Base-by-base conservation (phyloP, 2,329 filamentous ascomycete genomes). In the Fusarium cyanostomum region DNA sequence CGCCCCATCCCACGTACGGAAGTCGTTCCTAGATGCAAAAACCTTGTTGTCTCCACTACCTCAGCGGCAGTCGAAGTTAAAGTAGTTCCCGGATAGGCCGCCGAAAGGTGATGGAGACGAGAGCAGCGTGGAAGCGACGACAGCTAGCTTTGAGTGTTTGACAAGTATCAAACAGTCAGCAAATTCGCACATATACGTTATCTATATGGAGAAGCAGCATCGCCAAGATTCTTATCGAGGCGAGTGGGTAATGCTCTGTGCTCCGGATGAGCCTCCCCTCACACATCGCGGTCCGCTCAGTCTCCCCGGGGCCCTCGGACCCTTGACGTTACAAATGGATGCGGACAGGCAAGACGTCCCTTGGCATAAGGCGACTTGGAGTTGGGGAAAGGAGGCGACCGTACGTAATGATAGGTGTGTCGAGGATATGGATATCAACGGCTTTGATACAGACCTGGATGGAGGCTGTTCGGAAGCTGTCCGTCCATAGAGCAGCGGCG, bases 401-500 rank as follows among this genome's bases (percentile, higher is more conserved):
- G 48, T 63, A 53, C 51, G 51, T 44, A 67, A 55, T 66, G 31
- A 54, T 18, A 42, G 48, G 26, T 48, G 31, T 13, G n/a, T 24
- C 21, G 6, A 21, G 21, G 21, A 21, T 21, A 21, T 55, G 65
- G 65, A 58, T 62, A 59, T 52, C 55, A 33, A 26, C 66, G 64
- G 64, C 56, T 57, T 52, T 56, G 44, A 48, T 39, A 31, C 24
- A 21, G 4, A 21, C 21, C 21, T 21, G 21, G 21, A 21, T 21
- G n/a, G 34, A 18, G 11, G 24, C 4, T 26, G 12, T 18, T 39
- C 43, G 44, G 35, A 55, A 42, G 44, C 35, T 30, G 35, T n/a
- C 35, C 44, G 27, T 45, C 15, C 27, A 45, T 49, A 44, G 44
- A 38, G 38, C 39, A 45, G 38, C 37, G 42, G 45, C 24, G 42